phyloP scores from a whole-genome alignment of 2,329 filamentous ascomycete species.

The Penicillium sp. region DNA sequence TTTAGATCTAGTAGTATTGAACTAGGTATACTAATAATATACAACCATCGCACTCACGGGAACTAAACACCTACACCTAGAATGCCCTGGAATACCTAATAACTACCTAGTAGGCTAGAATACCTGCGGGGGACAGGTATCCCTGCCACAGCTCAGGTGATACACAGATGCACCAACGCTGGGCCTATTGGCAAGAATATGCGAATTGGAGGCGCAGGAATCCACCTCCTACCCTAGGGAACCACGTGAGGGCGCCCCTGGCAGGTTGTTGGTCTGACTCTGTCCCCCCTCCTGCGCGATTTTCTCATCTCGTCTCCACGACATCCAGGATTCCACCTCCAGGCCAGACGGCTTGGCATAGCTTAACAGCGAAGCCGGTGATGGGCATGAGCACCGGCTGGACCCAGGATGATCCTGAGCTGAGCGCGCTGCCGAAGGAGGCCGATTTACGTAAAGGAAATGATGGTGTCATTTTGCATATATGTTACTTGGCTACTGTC shows the following conservation, averaged over 20 bases:
- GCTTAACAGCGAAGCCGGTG: slow-evolving; percentile 2
- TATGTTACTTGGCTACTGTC: too few species aligned
- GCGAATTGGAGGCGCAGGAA: slow-evolving; percentile 16
- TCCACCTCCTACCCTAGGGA: slow-evolving; percentile 12
- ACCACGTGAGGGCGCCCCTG: slow-evolving; percentile 26
- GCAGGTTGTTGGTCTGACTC: slow-evolving; percentile 18
- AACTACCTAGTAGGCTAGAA: too few species aligned
- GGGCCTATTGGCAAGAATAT: too few species aligned
- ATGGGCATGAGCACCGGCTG: slow-evolving; percentile 15
- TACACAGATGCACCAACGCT: too few species aligned
- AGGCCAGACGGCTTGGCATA: slow-evolving; percentile 12
- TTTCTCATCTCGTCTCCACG: slow-evolving; percentile 5
- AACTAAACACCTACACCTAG: too few species aligned
- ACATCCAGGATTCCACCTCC: neutral
- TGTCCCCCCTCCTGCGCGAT: slow-evolving; percentile 10
- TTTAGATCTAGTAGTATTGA: too few species aligned
- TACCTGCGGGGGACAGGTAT: too few species aligned
- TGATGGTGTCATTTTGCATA: slow-evolving; percentile 26
- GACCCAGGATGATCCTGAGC: slow-evolving; percentile 26
- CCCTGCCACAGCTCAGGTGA: too few species aligned
- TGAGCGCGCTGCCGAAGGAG: slow-evolving; percentile 15
- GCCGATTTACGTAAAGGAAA: slow-evolving; percentile 50
- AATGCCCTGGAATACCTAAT: too few species aligned
- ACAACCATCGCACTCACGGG: too few species aligned
- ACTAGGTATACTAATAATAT: too few species aligned